Evolutionary conservation across 768 basidiomycete species (phyloP), one percentile per base, ranked within the genome.

Genomic region (Kwoniella shandongensis): DNA sequence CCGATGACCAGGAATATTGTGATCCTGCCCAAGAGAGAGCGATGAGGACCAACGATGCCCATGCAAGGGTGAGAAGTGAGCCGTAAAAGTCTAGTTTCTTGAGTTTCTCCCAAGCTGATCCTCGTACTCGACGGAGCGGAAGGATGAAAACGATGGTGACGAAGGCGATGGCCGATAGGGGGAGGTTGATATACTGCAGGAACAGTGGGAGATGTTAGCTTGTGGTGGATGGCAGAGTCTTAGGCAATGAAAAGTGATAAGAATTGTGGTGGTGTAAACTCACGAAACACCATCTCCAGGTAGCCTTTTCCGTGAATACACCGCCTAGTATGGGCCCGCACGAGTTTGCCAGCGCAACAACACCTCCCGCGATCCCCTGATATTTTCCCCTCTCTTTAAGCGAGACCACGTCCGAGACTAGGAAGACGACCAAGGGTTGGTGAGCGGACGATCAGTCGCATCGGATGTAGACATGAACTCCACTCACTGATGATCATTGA

Each of bases 21-120:
- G 85, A 81, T 0, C 88, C 87, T 25, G 86, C 87, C 86, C 87
- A 88, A 27, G 87, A 86, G 15, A 89, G 79, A 0, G 86, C 86
- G 6, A 88, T 76, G 47, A 89, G 81, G 20, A 89, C 75, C 1
- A 88, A 78, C 2, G 83, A 80, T 45, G 85, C 85, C 22, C 82
- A 86, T 1, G 78, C 76, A 12, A 88, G 80, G 0, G 85, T 86
- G 25, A 88, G 74, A 0, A 78, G 51, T 0, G 82, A 79, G 0
- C 87, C 87, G 22, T 83, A 48, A 61, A 85, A 88, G 64, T 88
- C 88, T 7, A 88, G 76, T 1, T 81, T 82, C 18, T 83, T 73
- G 17, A 89, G 79, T 73, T 89, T 89, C 49, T 82, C 76, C 69
- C 79, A 80, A 18, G 85, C 80, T 54, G 83, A 78, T 0, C 88